phyloP scores from a whole-genome alignment of 192 early-diverging fungal species.

The Coemansia sp. region DNA sequence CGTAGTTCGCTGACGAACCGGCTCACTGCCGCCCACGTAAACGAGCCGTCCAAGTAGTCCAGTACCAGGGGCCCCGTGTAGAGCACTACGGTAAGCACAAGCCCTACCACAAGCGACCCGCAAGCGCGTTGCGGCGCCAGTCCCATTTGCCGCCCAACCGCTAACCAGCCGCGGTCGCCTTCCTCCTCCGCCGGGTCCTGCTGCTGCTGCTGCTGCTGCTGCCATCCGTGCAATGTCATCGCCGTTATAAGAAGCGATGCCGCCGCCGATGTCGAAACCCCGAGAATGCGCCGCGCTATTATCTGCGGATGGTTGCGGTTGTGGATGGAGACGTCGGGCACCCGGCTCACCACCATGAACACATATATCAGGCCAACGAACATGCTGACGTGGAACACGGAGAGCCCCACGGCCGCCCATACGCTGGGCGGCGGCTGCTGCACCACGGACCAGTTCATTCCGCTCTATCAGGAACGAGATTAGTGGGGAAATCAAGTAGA shows the following conservation, averaged over 20 bases:
- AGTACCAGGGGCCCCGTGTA: constrained; percentile 42
- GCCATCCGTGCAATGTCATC: constrained; percentile 8
- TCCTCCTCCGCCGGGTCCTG: neutral
- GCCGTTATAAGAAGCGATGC: constrained; percentile 16
- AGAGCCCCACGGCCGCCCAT: constrained; percentile 13
- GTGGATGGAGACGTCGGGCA: constrained; percentile 10
- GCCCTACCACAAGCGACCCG: constrained; percentile 18
- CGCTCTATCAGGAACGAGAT: neutral
- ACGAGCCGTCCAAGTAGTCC: constrained; percentile 25
- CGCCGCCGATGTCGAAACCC: constrained; percentile 11
- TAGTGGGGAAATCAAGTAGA: neutral
- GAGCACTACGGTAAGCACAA: constrained; percentile 16
- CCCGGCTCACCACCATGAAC: constrained; percentile 16
- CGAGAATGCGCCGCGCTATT: constrained; percentile 30
- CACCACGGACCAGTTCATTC: constrained; percentile 2
- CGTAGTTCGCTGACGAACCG: neutral
- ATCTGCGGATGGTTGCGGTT: constrained; percentile 43
- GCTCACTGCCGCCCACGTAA: constrained; percentile 10
- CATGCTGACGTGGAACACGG: constrained; percentile 18
- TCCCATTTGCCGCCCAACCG: constrained; percentile 12
- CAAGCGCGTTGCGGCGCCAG: constrained; percentile 1
- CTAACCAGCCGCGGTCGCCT: neutral
- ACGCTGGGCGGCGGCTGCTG: constrained; percentile 1
- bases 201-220: neutral
- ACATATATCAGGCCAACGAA: constrained; percentile 37